Percentiles rank a stretch among this genome's conserved stretches.
Evolutionary conservation across 2,329 filamentous ascomycete genomes (phyloP).

Genomic region (Pestalotiopsis sp.): DNA sequence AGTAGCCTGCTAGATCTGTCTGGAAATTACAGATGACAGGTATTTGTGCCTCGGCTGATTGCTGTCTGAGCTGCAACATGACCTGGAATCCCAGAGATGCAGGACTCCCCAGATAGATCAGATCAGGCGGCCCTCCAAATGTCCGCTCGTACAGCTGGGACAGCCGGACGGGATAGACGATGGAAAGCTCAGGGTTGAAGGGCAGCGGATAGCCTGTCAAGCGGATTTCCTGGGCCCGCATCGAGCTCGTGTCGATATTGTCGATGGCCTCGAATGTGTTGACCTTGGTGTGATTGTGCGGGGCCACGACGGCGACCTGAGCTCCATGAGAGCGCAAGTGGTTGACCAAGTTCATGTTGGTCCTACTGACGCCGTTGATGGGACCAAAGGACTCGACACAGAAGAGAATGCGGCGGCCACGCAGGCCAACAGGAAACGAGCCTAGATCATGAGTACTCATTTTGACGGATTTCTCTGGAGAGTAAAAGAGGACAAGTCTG

Average conservation of each 20-base stretch:
- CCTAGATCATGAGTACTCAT: conserved; percentile 40
- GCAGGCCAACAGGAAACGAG: conserved; percentile 51
- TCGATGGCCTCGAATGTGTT: conserved; percentile 55
- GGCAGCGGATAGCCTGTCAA: conserved; percentile 68
- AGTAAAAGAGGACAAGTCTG: no score
- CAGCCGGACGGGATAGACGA: conserved; percentile 70
- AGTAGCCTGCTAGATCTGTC: conserved; percentile 72
- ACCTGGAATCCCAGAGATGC: conserved; percentile 73
- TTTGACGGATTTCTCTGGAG: conserved; percentile 6
- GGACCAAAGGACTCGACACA: conserved; percentile 74
- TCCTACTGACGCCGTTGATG: conserved; percentile 74
- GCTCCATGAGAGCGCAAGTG: conserved; percentile 67
- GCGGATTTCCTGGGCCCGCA: conserved; percentile 54
- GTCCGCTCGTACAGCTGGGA: conserved; percentile 62
- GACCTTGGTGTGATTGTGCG: conserved; percentile 56
- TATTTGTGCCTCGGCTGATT: conserved; percentile 55
- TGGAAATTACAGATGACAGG: conserved; percentile 72
- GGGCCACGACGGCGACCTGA: conserved; percentile 68
- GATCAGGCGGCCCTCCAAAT: conserved; percentile 61
- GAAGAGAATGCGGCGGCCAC: conserved; percentile 64
- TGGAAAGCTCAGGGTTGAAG: conserved; percentile 72
- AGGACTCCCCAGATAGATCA: conserved; percentile 72
- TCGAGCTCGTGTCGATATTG: conserved; percentile 34
- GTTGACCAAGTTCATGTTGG: conserved; percentile 69
- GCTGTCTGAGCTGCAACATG: conserved; percentile 68